phyloP scores from a whole-genome alignment of 2,329 filamentous ascomycete genomes.

The Monosporascus sp. region DNA sequence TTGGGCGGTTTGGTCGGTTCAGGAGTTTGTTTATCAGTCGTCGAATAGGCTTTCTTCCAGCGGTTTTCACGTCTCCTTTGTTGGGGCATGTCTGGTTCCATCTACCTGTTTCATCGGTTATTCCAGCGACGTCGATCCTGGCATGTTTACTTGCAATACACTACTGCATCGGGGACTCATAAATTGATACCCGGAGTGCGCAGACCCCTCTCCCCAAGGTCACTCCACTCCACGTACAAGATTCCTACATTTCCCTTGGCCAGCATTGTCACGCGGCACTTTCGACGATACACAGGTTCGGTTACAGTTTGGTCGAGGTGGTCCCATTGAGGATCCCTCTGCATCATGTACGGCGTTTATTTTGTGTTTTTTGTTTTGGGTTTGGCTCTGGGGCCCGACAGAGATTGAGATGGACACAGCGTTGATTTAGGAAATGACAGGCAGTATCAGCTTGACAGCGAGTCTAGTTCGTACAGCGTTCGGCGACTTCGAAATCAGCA shows the following conservation, averaged over 20 bases:
- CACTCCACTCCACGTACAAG: constrained; percentile 25
- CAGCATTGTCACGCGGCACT: constrained; percentile 8
- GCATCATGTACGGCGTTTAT: constrained; percentile 25
- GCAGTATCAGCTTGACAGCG: background rate
- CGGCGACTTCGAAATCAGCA: background rate
- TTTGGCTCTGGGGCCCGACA: constrained; percentile 8
- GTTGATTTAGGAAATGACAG: background rate
- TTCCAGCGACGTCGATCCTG: constrained; percentile 12
- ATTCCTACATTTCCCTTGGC: constrained; percentile 12
- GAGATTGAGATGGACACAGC: constrained; percentile 12
- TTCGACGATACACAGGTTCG: constrained; percentile 7
- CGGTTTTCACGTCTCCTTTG: constrained; percentile 11
- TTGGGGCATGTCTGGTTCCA: constrained; percentile 3
- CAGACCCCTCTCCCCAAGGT: constrained; percentile 17
- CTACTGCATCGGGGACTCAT: constrained; percentile 24
- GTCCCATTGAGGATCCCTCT: constrained; percentile 17
- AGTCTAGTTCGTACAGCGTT: background rate
- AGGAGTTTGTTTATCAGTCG: constrained; percentile 4
- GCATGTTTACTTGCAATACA: constrained; percentile 15
- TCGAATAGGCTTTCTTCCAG: constrained; percentile 9
- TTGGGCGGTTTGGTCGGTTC: constrained; percentile 2
- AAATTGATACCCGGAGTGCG: constrained; percentile 31
- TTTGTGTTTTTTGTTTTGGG: constrained; percentile 3
- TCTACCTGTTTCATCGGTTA: constrained; percentile 4
- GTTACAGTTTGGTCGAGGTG: constrained; percentile 12